Base-by-base conservation (phyloP, 495 filamentous ascomycete genomes). In the Podospora didyma region DNA sequence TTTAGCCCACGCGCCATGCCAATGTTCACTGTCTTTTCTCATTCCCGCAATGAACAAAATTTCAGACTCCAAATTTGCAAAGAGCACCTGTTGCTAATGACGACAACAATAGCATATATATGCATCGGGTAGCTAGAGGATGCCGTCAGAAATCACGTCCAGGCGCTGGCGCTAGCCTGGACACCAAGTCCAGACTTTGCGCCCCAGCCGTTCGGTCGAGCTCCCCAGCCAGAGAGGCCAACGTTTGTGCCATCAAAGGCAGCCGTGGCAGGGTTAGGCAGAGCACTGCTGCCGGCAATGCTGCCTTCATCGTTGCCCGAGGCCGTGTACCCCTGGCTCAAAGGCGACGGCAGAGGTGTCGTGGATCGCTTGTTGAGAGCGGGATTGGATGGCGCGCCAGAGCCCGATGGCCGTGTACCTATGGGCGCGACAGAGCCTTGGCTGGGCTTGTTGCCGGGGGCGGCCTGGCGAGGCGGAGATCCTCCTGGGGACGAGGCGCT, bases 401-500 rank as follows among this genome's bases (percentile, higher is more conserved):
- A 67, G 12, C 56, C 79, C 22, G 79, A 74, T 0, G 92, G 94
- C 26, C 94, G 86, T 48, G 95, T 96, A 39, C 94, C 94, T 62
- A 98, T 98, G 21, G 94, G 93, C 16, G 92, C 93, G 19, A 97
- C 90, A 19, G 83, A 77, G 31, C 63, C 61, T 53, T 73, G 74
- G 26, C 66, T 66, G 5, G 73, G 60, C 56, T 84, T 82, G 37
- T 74, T 76, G 22, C 74, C 82, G 19, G 79, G 74, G 10, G 76
- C 72, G 17, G 75, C 73, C 61, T 87, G 82, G 57, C 86, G 85
- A 46, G 91, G 90, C 12, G 92, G 89, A 7, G 91, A 95, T n/a
- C 85, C 90, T 59, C 87, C 85, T 7, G 94, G 92, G 5, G 93
- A 96, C 1, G 94, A 96, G 59, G 85, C 89, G 51, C 92, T 96